Evolutionary conservation across 495 filamentous ascomycete genomes (phyloP).

Genomic region (Neurospora hispaniola): DNA sequence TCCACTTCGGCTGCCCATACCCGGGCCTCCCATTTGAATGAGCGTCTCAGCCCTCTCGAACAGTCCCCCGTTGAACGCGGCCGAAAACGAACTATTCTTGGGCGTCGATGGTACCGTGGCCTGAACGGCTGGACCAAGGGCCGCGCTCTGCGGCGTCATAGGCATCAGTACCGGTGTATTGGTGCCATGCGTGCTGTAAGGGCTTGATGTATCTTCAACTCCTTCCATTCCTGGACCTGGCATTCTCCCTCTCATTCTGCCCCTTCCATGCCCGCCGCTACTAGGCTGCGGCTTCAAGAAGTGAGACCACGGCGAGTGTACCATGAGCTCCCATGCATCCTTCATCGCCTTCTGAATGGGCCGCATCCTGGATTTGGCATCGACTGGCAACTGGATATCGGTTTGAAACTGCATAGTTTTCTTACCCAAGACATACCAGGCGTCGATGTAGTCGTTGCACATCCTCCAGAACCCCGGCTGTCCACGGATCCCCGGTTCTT

Average conservation of each 20-base stretch:
- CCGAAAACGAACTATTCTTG: slow-evolving; percentile 52
- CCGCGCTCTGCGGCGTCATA: slow-evolving; percentile 68
- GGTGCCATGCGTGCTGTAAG: slow-evolving; percentile 24
- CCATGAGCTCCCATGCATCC: slow-evolving; percentile 62
- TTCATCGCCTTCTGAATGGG: slow-evolving; percentile 67
- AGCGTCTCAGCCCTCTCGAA: slow-evolving; percentile 66
- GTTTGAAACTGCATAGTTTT: slow-evolving; percentile 57
- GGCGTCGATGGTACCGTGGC: slow-evolving; percentile 79
- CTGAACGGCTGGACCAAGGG: slow-evolving; percentile 77
- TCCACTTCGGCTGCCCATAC: slow-evolving; percentile 28
- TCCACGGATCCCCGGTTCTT: slow-evolving; percentile 67
- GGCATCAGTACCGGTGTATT: slow-evolving; percentile 30
- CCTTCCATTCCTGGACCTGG: background rate
- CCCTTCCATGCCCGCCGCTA: background rate
- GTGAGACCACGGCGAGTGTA: slow-evolving; percentile 65
- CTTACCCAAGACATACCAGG: slow-evolving; percentile 62
- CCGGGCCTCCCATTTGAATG: slow-evolving; percentile 45
- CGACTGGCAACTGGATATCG: slow-evolving; percentile 50
- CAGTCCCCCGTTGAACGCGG: slow-evolving; percentile 57
- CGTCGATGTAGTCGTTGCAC: slow-evolving; percentile 64
- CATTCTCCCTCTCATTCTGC: background rate
- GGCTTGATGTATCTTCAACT: slow-evolving; percentile 12
- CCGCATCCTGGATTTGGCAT: slow-evolving; percentile 59
- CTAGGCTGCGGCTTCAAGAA: slow-evolving; percentile 18
- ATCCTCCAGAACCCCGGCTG: slow-evolving; percentile 74